Conservation (phyloP, 441 rosid genomes). For the Gossypium schwendimanii region DNA sequence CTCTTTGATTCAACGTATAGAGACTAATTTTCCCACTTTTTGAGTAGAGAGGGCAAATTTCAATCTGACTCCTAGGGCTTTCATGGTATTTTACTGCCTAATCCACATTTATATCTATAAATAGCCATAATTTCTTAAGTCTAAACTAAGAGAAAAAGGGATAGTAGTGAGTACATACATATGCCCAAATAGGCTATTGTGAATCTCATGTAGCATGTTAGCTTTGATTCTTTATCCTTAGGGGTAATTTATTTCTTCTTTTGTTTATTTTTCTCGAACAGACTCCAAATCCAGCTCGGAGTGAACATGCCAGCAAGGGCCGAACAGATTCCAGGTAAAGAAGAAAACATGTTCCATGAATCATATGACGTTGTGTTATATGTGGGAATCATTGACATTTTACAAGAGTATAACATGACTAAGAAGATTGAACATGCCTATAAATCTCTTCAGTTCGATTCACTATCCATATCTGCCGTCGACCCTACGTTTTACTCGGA, state of each 20-base stretch:
- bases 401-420: constrained; percentile 83
- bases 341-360: constrained; percentile 60
- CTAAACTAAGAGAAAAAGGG: background rate
- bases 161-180: background rate
- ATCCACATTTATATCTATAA: background rate
- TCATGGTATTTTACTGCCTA: background rate
- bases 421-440: constrained; percentile 95
- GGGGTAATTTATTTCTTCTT: background rate
- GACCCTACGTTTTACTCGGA: constrained; percentile 81
- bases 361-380: constrained; percentile 80
- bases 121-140: background rate
- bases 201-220: background rate
- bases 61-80: no score
- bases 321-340: constrained; percentile 65
- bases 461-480: constrained; percentile 74
- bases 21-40: no score
- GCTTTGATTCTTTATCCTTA: background rate
- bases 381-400: constrained; percentile 81
- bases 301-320: constrained; percentile 99
- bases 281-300: constrained; percentile 93
- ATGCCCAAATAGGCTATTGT: no score
- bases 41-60: no score
- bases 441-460: constrained; percentile 87
- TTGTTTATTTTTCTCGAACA: constrained; percentile 19
- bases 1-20: no score